phyloP scores from a whole-genome alignment of 345 rosid species.

The Orychophragmus violaceus region DNA sequence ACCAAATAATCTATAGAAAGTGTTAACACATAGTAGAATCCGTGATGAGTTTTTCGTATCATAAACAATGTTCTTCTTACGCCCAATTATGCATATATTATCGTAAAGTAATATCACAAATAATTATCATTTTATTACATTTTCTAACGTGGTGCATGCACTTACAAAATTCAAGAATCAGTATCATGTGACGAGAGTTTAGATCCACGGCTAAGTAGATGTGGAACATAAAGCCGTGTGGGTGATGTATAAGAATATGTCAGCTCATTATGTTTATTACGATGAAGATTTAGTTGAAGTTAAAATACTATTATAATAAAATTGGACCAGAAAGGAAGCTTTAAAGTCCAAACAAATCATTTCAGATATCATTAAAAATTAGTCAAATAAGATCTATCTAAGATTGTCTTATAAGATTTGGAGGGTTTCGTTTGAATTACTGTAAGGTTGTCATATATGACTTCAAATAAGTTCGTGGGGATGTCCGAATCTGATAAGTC shows the following conservation, averaged over 20 bases:
- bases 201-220: conserved; percentile 17
- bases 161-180: conserved; percentile 7
- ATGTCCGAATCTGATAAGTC: not conserved
- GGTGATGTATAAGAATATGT: conserved; percentile 13
- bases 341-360: conserved; percentile 23
- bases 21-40: not conserved
- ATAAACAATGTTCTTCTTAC: not conserved
- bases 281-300: conserved; percentile 10
- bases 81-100: not conserved
- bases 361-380: conserved; percentile 15
- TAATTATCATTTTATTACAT: not conserved
- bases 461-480: conserved; percentile 17
- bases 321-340: conserved; percentile 15
- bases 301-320: conserved; percentile 9
- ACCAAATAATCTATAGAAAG: not conserved
- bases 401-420: conserved; percentile 30
- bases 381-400: conserved; percentile 29
- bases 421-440: conserved; percentile 15
- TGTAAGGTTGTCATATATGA: conserved; percentile 19
- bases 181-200: conserved; percentile 23
- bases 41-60: not conserved
- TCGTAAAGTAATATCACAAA: not conserved
- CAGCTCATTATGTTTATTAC: conserved; percentile 8
- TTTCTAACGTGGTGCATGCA: conserved; percentile 21
- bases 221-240: conserved; percentile 28